Evolutionary conservation across 192 early-diverging fungal genomes (phyloP).

Genomic region (Backusella tuberculispora): DNA sequence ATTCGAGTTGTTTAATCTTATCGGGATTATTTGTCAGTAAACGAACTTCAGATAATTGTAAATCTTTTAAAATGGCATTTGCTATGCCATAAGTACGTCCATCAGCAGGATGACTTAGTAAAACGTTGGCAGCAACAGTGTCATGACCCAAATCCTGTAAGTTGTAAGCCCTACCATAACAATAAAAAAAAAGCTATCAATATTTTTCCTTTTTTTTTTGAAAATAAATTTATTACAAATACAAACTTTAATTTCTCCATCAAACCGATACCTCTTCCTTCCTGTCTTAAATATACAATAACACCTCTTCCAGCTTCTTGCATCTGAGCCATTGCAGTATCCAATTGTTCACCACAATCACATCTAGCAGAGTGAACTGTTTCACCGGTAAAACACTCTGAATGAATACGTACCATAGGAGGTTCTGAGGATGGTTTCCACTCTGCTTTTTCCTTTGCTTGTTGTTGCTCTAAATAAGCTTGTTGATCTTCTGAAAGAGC

Average conservation of each 20-base stretch:
- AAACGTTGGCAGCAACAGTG: constrained; percentile 88
- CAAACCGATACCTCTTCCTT: constrained; percentile 95
- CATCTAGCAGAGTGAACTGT: constrained; percentile 89
- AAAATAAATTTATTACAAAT: not conserved
- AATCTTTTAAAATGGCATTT: constrained; percentile 83
- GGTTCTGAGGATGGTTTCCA: constrained; percentile 33
- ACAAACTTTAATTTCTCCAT: constrained; percentile 87
- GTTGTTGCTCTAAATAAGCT: constrained; percentile 35
- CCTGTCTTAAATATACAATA: constrained; percentile 94
- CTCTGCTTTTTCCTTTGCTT: constrained; percentile 24
- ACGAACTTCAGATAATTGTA: constrained; percentile 68
- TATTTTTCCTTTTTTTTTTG: not conserved
- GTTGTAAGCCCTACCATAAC: constrained; percentile 83
- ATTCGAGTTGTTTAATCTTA: constrained; percentile 83
- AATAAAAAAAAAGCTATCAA: not conserved
- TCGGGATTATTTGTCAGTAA: constrained; percentile 96
- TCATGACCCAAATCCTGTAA: constrained; percentile 95
- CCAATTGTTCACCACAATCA: constrained; percentile 95
- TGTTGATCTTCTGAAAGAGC: constrained; percentile 25
- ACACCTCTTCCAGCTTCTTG: constrained; percentile 85
- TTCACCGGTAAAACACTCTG: constrained; percentile 97
- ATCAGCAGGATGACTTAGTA: constrained; percentile 90
- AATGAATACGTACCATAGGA: constrained; percentile 92
- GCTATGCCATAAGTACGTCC: constrained; percentile 94
- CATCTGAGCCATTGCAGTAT: constrained; percentile 90